These are phyloP conservation scores for Micractinium conductrix DNA, from an alignment of 139 green algal species.

Conservation along the genomic window DNA sequence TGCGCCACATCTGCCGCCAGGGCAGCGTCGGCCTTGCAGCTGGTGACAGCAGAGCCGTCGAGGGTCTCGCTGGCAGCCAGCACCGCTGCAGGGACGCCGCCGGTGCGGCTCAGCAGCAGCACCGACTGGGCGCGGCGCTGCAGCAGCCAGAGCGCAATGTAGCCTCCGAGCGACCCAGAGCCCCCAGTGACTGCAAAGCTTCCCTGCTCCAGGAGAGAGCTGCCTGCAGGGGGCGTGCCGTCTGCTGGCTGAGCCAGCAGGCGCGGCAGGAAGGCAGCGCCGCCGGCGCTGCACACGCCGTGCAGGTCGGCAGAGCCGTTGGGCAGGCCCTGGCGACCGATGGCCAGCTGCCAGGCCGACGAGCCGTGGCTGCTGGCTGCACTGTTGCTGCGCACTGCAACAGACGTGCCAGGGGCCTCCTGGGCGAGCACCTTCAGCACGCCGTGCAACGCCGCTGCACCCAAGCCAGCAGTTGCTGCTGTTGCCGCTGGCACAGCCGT, in stretches of 20 bases:
- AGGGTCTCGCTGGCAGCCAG: background rate
- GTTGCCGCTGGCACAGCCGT: background rate
- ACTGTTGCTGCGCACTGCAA: constrained; percentile 7
- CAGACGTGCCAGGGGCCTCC: constrained; percentile 14
- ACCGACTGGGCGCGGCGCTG: constrained; percentile 12
- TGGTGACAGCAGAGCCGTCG: background rate
- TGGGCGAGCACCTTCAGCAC: constrained; percentile 48
- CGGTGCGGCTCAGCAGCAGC: constrained; percentile 31
- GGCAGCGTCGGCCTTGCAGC: constrained; percentile 21
- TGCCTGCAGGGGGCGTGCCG: too few species aligned
- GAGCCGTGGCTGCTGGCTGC: background rate
- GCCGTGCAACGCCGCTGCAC: constrained; percentile 17
- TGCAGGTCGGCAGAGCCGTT: constrained; percentile 16
- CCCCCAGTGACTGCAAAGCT: constrained; percentile 38
- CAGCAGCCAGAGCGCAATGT: constrained; percentile 36
- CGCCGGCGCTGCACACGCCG: background rate
- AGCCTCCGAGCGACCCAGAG: constrained; percentile 37
- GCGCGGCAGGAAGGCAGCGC: constrained; percentile 1
- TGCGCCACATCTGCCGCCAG: background rate
- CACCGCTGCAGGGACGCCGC: background rate
- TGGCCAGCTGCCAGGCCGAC: background rate
- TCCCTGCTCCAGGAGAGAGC: background rate
- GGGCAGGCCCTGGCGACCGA: too few species aligned
- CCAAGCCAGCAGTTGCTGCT: background rate
- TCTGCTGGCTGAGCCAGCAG: constrained; percentile 15